phyloP scores from a whole-genome alignment of 495 filamentous ascomycete species.

The Aspergillus coremiiformis region DNA sequence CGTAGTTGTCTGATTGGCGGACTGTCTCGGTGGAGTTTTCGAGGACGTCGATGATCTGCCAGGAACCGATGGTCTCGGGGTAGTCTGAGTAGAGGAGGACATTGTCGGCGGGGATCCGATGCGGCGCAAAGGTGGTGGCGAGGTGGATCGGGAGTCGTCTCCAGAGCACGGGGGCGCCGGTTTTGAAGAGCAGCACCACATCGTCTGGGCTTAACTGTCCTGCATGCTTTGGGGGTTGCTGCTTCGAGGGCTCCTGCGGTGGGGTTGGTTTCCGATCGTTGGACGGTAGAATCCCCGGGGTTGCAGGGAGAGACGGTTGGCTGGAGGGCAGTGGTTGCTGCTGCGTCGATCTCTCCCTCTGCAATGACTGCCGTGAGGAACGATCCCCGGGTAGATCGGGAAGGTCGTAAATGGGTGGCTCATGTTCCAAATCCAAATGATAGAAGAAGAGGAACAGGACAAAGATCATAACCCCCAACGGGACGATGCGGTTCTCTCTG shows the following conservation, averaged over 20 bases:
- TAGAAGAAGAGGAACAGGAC: slow-evolving; percentile 21
- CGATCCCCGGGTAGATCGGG: neutral
- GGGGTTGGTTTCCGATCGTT: neutral
- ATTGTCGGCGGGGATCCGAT: slow-evolving; percentile 21
- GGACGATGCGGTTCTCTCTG: slow-evolving; percentile 23
- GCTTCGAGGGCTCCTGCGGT: neutral
- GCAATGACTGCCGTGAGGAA: neutral
- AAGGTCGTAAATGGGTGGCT: neutral
- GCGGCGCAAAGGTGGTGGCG: slow-evolving; percentile 15
- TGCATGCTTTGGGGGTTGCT: slow-evolving; percentile 30
- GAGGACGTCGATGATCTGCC: slow-evolving; percentile 30
- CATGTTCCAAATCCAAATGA: slow-evolving; percentile 19
- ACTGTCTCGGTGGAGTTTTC: slow-evolving; percentile 18
- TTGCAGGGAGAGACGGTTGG: slow-evolving; percentile 2
- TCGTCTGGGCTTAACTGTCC: slow-evolving; percentile 26
- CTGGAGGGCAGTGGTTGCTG: neutral
- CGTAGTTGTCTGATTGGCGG: slow-evolving; percentile 10
- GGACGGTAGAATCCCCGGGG: slow-evolving; percentile 11
- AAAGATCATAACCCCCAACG: slow-evolving; percentile 23
- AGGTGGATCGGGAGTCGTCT: slow-evolving; percentile 30
- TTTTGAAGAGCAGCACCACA: slow-evolving; percentile 35
- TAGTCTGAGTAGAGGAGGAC: slow-evolving; percentile 31
- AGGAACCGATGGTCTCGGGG: slow-evolving; percentile 26
- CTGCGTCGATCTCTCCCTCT: neutral
- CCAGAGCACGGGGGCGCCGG: slow-evolving; percentile 29